Evolutionary conservation across 202 grass and related monocot species (phyloP), one percentile per base, ranked within the genome.

Genomic region (Schoenoplectus tabernaemontani): DNA sequence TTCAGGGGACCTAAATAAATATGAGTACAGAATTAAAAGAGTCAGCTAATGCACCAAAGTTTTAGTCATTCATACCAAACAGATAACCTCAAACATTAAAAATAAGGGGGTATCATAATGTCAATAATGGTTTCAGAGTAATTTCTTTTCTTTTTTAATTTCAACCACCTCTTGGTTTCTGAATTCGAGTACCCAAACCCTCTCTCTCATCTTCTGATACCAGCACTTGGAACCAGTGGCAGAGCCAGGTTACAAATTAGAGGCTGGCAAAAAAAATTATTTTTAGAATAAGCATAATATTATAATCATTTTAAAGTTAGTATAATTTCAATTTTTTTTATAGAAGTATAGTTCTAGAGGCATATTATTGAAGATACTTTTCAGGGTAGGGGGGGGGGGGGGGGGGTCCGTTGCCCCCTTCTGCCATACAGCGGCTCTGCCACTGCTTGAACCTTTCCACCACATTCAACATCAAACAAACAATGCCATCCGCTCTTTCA

Each of bases 1-100:
- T 91, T 91, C 76, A 87, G 19, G 42, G 89, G 80, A 22, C 89
- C 89, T 91, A 77, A 51, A 32, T 48, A 74, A 72, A 81, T 42
- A 57, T 10, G 76, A 87, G 57, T 30, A 80, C 58, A 38, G 54
- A 65, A 83, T 46, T 24, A 69, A 57, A 39, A 3, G 6, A 62
- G 28, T 54, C 13, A 54, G 70, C 7, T 75, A 4, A 19, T 42
- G 43, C 64, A 75, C 19, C 39, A 71, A 28, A 47, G n/a, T 33
- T 54, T 30, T 12, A 8, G 30, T 15, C 34, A 7, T 19, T 15
- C 15, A 36, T 53, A 33, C 16, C 70, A 54, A 75, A 54, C 30
- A 75, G 28, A 74, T 37, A 34, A 34, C 70, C 26, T 2, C 33
- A 53, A 53, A 34, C 16, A 19, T 53, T 54, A 75, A 19, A 5